Percentiles rank a stretch among this genome's conserved stretches.
Conservation (phyloP, 257 asterid genomes). For the Nicotiana tomentosiformis region DNA sequence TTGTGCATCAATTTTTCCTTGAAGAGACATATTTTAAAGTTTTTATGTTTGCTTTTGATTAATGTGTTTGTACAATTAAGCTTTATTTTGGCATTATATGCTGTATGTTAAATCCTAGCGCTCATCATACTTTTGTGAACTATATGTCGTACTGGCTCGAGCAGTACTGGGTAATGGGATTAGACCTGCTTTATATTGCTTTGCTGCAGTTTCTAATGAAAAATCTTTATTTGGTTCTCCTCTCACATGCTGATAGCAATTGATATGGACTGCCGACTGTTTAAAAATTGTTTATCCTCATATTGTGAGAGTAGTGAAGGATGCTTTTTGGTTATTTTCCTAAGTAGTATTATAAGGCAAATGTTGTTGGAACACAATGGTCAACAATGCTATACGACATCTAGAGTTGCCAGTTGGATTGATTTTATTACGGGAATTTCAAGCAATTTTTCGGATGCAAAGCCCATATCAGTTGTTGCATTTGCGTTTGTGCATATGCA, state of each 20-base stretch:
- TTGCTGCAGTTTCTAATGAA: neutral
- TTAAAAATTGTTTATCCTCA: neutral
- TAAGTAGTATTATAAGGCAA: neutral
- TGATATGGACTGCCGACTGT: neutral
- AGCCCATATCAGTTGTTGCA: neutral
- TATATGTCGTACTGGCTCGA: neutral
- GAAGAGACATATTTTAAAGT: neutral
- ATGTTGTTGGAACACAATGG: neutral
- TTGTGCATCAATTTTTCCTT: neutral
- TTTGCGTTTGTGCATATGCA: constrained; percentile 7
- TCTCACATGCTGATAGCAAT: neutral
- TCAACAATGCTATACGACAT: neutral
- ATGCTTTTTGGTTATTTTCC: neutral
- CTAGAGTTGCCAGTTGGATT: neutral
- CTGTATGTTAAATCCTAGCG: neutral
- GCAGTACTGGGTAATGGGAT: neutral
- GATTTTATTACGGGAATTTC: neutral
- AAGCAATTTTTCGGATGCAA: neutral
- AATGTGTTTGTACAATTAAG: neutral
- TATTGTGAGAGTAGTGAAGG: neutral
- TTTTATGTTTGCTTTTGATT: neutral
- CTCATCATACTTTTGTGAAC: neutral
- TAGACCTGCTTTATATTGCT: neutral
- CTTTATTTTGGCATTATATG: neutral
- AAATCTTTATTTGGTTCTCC: neutral